These are phyloP conservation scores for Anisodus acutangulus DNA, from an alignment of 257 asterid genomes.

Conservation along the genomic window DNA sequence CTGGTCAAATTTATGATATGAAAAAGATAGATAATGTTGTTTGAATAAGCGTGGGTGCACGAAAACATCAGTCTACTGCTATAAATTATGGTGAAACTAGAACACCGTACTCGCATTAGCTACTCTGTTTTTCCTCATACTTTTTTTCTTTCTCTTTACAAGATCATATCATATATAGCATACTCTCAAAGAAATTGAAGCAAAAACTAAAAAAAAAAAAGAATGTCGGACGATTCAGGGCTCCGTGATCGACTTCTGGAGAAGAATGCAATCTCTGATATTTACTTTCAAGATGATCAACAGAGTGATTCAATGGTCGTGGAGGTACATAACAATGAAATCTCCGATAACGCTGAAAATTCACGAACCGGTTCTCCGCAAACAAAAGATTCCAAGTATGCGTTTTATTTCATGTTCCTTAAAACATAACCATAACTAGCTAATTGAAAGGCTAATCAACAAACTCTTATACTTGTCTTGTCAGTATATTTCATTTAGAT, in stretches of 20 bases:
- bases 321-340: not conserved
- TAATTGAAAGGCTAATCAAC: not conserved
- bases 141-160: too few relatives aligned
- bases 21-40: not conserved
- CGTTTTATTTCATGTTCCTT: not conserved
- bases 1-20: not conserved
- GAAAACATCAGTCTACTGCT: not conserved
- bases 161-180: not conserved
- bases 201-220: not conserved
- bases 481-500: not conserved
- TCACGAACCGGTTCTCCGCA: not conserved
- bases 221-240: conserved; percentile 7
- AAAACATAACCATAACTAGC: not conserved
- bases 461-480: not conserved
- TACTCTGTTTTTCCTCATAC: not conserved
- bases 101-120: not conserved
- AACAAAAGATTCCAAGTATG: conserved; percentile 19
- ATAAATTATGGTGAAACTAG: not conserved
- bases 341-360: not conserved
- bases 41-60: conserved; percentile 23
- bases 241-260: conserved; percentile 11
- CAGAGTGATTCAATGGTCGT: not conserved
- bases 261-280: conserved; percentile 14
- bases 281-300: not conserved
- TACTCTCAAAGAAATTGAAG: not conserved